A percentile compares a stretch with the other conserved stretches of the same genome.
Evolutionary conservation across 2,329 filamentous ascomycete species (phyloP).

Genomic region (Davidsoniella eucalypti): DNA sequence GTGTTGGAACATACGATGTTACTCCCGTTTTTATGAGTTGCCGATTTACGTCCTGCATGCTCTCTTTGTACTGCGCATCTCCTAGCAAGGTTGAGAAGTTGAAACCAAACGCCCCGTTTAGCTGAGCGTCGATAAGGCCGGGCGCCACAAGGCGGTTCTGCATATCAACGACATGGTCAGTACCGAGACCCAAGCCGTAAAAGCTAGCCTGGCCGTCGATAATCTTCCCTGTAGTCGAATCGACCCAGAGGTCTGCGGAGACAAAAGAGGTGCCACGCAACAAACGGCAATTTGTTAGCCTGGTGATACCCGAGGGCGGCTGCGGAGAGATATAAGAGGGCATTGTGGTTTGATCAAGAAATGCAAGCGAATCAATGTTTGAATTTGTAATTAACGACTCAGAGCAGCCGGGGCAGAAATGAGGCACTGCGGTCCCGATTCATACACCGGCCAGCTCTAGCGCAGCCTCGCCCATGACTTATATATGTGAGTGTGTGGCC

Average conservation of each 20-base stretch:
- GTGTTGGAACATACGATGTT: constrained; percentile 72
- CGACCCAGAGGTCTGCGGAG: constrained; percentile 75
- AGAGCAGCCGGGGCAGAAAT: no score
- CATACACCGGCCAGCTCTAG: no score
- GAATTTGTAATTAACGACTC: no score
- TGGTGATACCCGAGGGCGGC: constrained; percentile 47
- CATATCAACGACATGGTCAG: constrained; percentile 63
- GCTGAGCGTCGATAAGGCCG: constrained; percentile 77
- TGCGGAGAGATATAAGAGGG: constrained; percentile 23
- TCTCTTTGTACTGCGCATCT: constrained; percentile 52
- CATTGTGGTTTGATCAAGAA: constrained; percentile 21
- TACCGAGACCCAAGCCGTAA: constrained; percentile 50
- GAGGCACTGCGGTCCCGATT: no score
- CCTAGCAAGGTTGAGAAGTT: constrained; percentile 74
- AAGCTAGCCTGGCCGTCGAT: constrained; percentile 51
- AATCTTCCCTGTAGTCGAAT: constrained; percentile 65
- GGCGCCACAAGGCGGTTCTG: constrained; percentile 70
- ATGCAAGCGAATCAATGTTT: no score
- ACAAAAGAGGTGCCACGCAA: constrained; percentile 52
- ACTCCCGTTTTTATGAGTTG: constrained; percentile 63
- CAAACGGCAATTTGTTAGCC: constrained; percentile 77
- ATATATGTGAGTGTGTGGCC: no score
- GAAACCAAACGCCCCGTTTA: constrained; percentile 86
- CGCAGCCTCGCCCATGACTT: no score
- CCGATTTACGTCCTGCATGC: constrained; percentile 54